Evolutionary conservation across 2,329 filamentous ascomycete genomes (phyloP), one percentile per base, ranked within the genome.

Genomic region (Cadophora gregata): DNA sequence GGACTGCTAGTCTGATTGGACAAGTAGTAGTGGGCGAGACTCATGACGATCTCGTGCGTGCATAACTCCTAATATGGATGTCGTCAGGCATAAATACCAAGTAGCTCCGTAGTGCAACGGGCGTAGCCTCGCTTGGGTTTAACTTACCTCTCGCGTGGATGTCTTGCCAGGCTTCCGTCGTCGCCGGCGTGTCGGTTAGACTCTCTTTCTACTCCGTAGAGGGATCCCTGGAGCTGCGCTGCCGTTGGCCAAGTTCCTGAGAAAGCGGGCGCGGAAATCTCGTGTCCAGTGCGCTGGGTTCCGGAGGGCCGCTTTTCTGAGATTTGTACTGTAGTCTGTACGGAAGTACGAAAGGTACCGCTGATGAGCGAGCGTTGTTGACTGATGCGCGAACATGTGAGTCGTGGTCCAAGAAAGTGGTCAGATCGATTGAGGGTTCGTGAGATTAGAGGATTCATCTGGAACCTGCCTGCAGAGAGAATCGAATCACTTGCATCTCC

Each of bases 241-340:
- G 29, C 38, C 19, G 63, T 60, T 60, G 63, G 63, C 45, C 29
- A 53, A 21, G 63, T 64, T 64, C 31, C 63, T 64, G 38, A 9
- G 33, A 25, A 25, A 36, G 55, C 53, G 63, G 63, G 36, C 14
- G 9, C 1, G 38, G 38, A 21, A 19, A 58, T 48, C 59, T 65
- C 64, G 64, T 64, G 64, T 69, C 67, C 67, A 63, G 42, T 31
- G 38, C 67, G 62, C 61, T 69, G 67, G 67, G 64, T 64, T 64
- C 59, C 58, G 62, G 21, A n/a, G 33, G 10, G 31, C 31, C n/a
- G 24, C 19, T 56, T 56, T 16, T 56, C 5, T 36, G 29, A 56
- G 53, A 56, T 56, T 36, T 24, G 53, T 33, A n/a, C n/a, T n/a
- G n/a, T n/a, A n/a, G n/a, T n/a, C n/a, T n/a, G n/a, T n/a, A n/a